phyloP scores from a whole-genome alignment of 768 basidiomycete genomes.

The Tylopilus subfusipes region DNA sequence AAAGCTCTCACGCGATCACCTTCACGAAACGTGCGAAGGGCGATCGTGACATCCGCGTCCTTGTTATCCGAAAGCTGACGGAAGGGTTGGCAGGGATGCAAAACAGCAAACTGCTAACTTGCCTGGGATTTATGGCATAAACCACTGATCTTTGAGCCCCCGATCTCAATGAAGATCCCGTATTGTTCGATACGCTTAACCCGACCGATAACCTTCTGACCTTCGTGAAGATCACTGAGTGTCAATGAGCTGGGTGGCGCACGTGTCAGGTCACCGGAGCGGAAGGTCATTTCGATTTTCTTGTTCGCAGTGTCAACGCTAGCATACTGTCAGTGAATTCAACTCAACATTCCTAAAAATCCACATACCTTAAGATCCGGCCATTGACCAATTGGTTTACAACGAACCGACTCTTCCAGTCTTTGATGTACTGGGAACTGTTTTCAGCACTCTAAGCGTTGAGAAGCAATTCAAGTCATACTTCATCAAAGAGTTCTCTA shows the following conservation, averaged over 20 bases:
- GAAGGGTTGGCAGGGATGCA: neutral
- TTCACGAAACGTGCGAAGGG: conserved; percentile 77
- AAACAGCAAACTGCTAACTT: conserved; percentile 14
- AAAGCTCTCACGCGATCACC: conserved; percentile 84
- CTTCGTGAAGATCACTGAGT: conserved; percentile 61
- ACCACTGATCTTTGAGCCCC: conserved; percentile 80
- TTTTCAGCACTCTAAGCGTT: conserved; percentile 6
- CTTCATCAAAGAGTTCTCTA: conserved; percentile 87
- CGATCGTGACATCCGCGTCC: conserved; percentile 72
- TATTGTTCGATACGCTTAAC: conserved; percentile 84
- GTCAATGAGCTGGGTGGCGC: conserved; percentile 36
- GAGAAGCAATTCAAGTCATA: conserved; percentile 18
- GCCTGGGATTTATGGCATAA: conserved; percentile 95
- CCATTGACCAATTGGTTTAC: conserved; percentile 84
- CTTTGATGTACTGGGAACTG: conserved; percentile 76
- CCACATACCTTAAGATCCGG: conserved; percentile 68
- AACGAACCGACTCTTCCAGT: conserved; percentile 85
- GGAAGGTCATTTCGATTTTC: conserved; percentile 90
- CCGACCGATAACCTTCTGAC: conserved; percentile 75
- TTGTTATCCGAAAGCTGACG: conserved; percentile 82
- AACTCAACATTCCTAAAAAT: neutral
- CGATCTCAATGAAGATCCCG: conserved; percentile 89
- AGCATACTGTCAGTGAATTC: conserved; percentile 7
- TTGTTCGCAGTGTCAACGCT: conserved; percentile 71
- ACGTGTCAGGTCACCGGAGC: conserved; percentile 54